Conservation (phyloP, 192 early-diverging fungal species). For the Podila verticillata region DNA sequence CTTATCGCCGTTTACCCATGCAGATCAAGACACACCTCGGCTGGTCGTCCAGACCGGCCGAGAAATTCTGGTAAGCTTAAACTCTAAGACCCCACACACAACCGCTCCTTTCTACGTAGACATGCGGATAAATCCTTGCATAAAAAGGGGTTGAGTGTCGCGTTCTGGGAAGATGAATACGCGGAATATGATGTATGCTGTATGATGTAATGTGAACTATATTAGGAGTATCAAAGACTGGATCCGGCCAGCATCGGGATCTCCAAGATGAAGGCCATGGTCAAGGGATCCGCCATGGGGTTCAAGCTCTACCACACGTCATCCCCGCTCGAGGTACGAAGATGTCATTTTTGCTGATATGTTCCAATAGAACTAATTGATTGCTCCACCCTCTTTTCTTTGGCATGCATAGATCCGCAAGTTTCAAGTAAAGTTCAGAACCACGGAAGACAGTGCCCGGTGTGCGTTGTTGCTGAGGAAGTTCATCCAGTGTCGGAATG, state of each 20-base stretch:
- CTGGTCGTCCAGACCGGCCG: not conserved
- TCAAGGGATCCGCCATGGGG: constrained; percentile 24
- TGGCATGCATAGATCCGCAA: not conserved
- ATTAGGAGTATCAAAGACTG: constrained; percentile 22
- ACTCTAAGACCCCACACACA: too few relatives aligned
- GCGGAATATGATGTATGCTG: too few relatives aligned
- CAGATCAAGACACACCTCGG: not conserved
- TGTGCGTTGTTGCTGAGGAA: constrained; percentile 6
- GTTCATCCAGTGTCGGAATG: constrained; percentile 20
- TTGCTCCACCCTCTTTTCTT: not conserved
- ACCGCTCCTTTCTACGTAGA: too few relatives aligned
- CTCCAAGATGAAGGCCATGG: constrained; percentile 8
- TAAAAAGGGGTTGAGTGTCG: too few relatives aligned
- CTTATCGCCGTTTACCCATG: not conserved
- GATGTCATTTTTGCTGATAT: not conserved
- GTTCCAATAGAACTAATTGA: not conserved
- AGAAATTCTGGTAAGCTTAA: not conserved
- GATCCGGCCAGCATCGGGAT: constrained; percentile 7
- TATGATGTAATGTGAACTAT: too few relatives aligned
- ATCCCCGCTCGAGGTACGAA: not conserved
- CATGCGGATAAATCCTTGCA: too few relatives aligned
- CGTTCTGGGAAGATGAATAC: too few relatives aligned
- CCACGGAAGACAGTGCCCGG: constrained; percentile 10
- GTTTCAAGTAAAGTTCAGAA: constrained; percentile 24
- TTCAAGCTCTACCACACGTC: constrained; percentile 2